Evolutionary conservation across 139 green algal genomes (phyloP).

Genomic region (Micromonas pusilla): DNA sequence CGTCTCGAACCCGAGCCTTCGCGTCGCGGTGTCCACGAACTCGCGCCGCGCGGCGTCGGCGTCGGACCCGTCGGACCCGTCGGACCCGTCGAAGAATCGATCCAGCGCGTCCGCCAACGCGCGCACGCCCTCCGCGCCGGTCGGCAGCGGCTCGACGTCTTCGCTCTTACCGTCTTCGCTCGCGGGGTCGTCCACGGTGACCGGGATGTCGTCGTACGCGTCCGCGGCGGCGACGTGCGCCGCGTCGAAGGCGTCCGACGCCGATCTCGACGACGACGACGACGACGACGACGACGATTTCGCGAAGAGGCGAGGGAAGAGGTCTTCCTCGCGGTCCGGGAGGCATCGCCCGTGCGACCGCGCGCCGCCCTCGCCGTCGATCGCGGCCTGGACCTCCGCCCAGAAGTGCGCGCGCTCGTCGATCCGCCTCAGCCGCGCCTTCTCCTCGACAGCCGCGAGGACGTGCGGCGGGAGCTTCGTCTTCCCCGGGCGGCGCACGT

Average conservation of each 20-base stretch:
- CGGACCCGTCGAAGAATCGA: constrained; percentile 46
- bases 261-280: too few species aligned
- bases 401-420: constrained; percentile 1
- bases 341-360: constrained; percentile 7
- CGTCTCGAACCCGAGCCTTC: constrained; percentile 89
- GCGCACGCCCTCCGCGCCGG: constrained; percentile 72
- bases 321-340: not conserved
- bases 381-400: not conserved
- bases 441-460: not conserved
- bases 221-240: too few species aligned
- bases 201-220: constrained; percentile 96
- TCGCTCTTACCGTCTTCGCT: constrained; percentile 42
- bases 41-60: not conserved
- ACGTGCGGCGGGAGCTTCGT: not conserved
- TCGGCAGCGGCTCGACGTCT: constrained; percentile 66
- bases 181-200: constrained; percentile 32
- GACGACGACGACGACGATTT: too few species aligned
- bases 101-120: too few species aligned
- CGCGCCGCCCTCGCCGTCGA: not conserved
- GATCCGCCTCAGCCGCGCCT: not conserved
- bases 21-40: constrained; percentile 75
- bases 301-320: not conserved
- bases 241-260: too few species aligned
- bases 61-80: not conserved
- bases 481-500: not conserved